Evolutionary conservation across 2,329 filamentous ascomycete species (phyloP), one percentile per base, ranked within the genome.

Genomic region (Ceratocystis alfenasii): DNA sequence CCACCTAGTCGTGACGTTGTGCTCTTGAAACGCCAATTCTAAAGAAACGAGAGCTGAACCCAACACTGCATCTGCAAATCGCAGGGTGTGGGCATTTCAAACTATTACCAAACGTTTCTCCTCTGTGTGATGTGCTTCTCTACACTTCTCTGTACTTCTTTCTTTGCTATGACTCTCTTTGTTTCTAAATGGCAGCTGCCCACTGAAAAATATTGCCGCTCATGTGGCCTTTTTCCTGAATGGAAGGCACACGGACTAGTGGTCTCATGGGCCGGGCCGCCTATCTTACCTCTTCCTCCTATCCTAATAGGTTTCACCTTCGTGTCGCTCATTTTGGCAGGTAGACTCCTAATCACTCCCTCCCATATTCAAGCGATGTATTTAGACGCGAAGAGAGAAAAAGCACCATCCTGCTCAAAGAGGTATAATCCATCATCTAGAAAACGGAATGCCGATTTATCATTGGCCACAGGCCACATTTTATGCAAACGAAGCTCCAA

Each of bases 141-240:
- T 53, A 25, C n/a, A 53, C n/a, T n/a, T 59, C 55, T 59, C 28
- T 59, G 28, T 5, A n/a, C 22, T 62, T 44, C 60, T 61, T 25
- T 33, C 30, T 45, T 41, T 46, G 20, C 30, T 62, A n/a, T 62
- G 36, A 45, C 44, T 22, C 36, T 20, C 36, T 22, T 12, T 20
- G n/a, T 41, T 46, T 59, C 55, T 36, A 5, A 22, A 6, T 22
- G 45, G 41, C n/a, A 50, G n/a, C 45, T 50, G 28, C 62, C 28
- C n/a, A 25, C 33, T 12, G 8, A 62, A 41, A 22, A 15, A 33
- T 25, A 10, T 41, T 22, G 45, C n/a, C 60, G 12, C 60, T 15
- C 36, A 20, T 22, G 25, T 28, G n/a, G 12, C 36, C 10, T 25
- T 41, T n/a, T 15, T 60, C 20, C 25, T 22, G 1, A 8, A 17